Conservation (phyloP, 768 basidiomycete species). For the Infundibulicybe gibba region DNA sequence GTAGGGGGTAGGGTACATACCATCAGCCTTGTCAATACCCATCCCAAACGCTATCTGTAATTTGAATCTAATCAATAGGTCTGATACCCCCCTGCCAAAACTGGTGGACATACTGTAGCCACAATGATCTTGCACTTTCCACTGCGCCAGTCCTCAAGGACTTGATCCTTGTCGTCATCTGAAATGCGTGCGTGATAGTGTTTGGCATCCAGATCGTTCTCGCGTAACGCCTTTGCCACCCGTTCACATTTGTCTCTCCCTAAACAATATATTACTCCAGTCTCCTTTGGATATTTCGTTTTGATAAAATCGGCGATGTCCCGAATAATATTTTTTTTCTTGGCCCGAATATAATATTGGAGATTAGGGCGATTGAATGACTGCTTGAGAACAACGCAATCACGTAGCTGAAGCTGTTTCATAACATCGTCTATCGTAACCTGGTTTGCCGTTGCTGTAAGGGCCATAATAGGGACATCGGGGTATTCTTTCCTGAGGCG, state of each 20-base stretch:
- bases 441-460: constrained; percentile 91
- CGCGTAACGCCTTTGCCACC: constrained; percentile 64
- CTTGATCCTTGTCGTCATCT: constrained; percentile 53
- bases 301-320: constrained; percentile 73
- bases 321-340: constrained; percentile 38
- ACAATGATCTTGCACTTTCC: constrained; percentile 80
- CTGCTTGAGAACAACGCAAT: constrained; percentile 61
- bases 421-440: constrained; percentile 79
- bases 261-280: constrained; percentile 85
- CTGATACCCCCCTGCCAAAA: neutral
- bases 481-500: constrained; percentile 73
- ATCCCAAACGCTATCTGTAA: constrained; percentile 95
- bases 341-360: constrained; percentile 58
- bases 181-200: constrained; percentile 87
- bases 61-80: neutral
- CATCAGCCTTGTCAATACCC: constrained; percentile 89
- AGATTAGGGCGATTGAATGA: constrained; percentile 97
- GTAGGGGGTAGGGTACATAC: constrained; percentile 28
- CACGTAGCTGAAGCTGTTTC: constrained; percentile 55
- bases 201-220: constrained; percentile 56
- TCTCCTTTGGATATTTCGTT: constrained; percentile 47
- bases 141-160: constrained; percentile 71
- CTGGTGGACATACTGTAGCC: constrained; percentile 65
- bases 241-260: constrained; percentile 75
- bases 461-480: constrained; percentile 86